Evolutionary conservation across 23 red algal species (phyloP), one percentile per base, ranked within the genome.

Genomic region (Agarophyton chilense): DNA sequence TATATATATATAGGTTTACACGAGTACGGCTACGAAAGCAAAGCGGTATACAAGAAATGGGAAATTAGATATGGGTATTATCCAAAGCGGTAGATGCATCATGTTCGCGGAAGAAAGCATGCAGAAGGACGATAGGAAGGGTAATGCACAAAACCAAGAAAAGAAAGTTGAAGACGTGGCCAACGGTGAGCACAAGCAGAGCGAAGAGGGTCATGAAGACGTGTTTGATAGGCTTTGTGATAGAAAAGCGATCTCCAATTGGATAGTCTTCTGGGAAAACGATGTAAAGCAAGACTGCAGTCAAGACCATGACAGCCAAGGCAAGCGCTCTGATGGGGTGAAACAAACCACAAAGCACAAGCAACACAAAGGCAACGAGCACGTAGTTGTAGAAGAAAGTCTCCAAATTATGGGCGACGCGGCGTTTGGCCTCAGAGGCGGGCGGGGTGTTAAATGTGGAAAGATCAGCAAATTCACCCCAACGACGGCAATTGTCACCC

Each of bases 341-440:
- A 32, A 89, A 46, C 32, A 89, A 8, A 10, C 73, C 81, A 16
- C 62, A 57, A 0, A 68, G 11, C 14, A 49, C 24, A 29, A 91
- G 89, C 44, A 82, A 47, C 29, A 49, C 51, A n/a, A 76, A 19
- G 7, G 43, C 39, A 17, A 86, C 13, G 14, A 89, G 29, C 35
- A 96, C 47, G 53, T 96, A 96, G 65, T 96, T 96, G 68, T 90
- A 96, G 58, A 96, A 90, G 70, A 87, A 96, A 8, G 67, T 76
- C 87, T 96, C 87, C 2, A 92, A 13, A 62, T 96, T 96, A 51
- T 79, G 68, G 2, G 44, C 78, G 6, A 96, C 63, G 21, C 94
- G 53, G 2, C 57, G 58, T 41, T 86, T 87, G 53, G 56, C 61
- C 36, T 90, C 82, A 28, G 83, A 41, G 35, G 80, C 71, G 10